phyloP scores from a whole-genome alignment of 1,284 basidiomycete species.

The Puccinia polysora region DNA sequence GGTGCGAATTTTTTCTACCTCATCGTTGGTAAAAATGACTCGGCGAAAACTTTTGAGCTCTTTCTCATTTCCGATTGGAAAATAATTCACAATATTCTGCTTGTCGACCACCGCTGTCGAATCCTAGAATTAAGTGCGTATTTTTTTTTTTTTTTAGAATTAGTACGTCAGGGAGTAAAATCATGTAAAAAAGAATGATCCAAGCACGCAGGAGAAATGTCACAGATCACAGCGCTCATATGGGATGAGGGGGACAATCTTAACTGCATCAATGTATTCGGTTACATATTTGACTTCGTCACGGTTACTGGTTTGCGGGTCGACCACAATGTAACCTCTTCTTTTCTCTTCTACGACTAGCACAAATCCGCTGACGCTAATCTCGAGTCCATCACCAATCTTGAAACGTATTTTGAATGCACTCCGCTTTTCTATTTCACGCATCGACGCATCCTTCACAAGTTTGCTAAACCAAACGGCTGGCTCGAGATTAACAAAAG shows the following conservation, averaged over 20 bases:
- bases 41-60: slow-evolving; percentile 4
- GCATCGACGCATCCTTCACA: not conserved
- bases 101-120: slow-evolving; percentile 26
- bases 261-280: slow-evolving; percentile 26
- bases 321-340: slow-evolving; percentile 3
- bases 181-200: not conserved
- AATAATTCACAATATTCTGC: slow-evolving; percentile 15
- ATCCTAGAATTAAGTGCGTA: not conserved
- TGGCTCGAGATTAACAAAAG: not conserved
- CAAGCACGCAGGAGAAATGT: no score
- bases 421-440: not conserved
- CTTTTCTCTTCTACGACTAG: slow-evolving; percentile 16
- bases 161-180: no score
- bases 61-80: slow-evolving; percentile 34
- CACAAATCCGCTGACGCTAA: slow-evolving; percentile 17
- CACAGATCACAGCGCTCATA: not conserved
- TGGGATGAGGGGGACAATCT: not conserved
- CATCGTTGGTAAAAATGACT: slow-evolving; percentile 16
- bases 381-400: slow-evolving; percentile 16
- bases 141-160: no score
- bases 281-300: slow-evolving; percentile 20
- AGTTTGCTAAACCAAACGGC: not conserved
- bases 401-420: slow-evolving; percentile 25
- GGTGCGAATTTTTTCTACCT: slow-evolving; percentile 17
- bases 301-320: slow-evolving; percentile 10